Evolutionary conservation across 352 stramenopile species (phyloP).

Genomic region (Globisporangium megalacanthum): DNA sequence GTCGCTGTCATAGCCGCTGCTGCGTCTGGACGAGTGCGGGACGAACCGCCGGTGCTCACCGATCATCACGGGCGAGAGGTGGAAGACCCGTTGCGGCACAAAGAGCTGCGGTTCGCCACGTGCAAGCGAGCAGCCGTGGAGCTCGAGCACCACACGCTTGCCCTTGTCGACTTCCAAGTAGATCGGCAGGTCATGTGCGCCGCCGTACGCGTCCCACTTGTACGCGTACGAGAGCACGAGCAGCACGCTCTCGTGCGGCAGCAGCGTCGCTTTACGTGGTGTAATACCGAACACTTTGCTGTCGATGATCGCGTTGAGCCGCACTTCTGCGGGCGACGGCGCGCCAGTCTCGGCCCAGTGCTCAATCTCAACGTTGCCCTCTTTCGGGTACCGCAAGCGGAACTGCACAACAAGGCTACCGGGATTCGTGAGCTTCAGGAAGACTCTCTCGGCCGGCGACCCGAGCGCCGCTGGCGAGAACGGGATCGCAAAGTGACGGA

Average conservation of each 20-base stretch:
- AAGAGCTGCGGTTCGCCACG: constrained; percentile 64
- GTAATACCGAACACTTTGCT: constrained; percentile 64
- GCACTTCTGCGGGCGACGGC: constrained; percentile 72
- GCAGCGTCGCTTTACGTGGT: constrained; percentile 43
- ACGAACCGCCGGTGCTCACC: constrained; percentile 42
- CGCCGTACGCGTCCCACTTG: constrained; percentile 64
- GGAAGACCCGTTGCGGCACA: constrained; percentile 43
- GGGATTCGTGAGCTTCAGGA: constrained; percentile 83
- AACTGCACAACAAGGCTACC: constrained; percentile 83
- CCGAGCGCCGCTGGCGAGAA: constrained; percentile 75
- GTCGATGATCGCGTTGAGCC: constrained; percentile 77
- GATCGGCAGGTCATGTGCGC: constrained; percentile 82
- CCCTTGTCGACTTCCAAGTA: constrained; percentile 86
- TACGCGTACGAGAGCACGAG: constrained; percentile 70
- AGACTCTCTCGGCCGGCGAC: constrained; percentile 48
- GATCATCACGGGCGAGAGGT: constrained; percentile 68
- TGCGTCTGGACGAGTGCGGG: neutral
- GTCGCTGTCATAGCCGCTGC: constrained; percentile 1
- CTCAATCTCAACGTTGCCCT: constrained; percentile 90
- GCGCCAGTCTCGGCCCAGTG: constrained; percentile 89
- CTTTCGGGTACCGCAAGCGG: constrained; percentile 85
- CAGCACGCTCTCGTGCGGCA: constrained; percentile 56
- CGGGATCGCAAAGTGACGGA: constrained; percentile 55
- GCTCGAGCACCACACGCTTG: constrained; percentile 82
- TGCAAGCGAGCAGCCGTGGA: constrained; percentile 78